Conservation (phyloP, 164 flowering plant genomes). For the Amborella trichopoda region DNA sequence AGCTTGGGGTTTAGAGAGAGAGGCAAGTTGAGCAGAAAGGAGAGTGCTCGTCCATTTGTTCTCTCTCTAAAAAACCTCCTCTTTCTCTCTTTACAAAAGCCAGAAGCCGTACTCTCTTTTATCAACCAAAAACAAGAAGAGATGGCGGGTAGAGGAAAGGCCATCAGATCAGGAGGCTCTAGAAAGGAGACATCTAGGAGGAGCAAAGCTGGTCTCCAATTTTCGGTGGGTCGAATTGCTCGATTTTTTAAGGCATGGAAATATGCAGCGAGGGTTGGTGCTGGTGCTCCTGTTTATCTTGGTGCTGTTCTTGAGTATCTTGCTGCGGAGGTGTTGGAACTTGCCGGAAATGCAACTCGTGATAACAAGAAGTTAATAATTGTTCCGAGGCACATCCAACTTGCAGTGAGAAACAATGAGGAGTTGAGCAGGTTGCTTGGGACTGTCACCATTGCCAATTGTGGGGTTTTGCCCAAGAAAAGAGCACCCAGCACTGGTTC, state of each 20-base stretch:
- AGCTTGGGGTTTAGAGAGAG: no score
- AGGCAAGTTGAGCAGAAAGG: no score
- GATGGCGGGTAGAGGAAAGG: slow-evolving; percentile 10
- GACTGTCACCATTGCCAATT: slow-evolving; percentile 7
- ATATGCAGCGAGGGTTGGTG: slow-evolving; percentile 4
- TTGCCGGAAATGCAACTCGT: slow-evolving; percentile 10
- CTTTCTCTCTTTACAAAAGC: no score
- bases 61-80: no score
- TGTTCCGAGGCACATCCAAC: slow-evolving; percentile 10
- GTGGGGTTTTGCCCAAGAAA: slow-evolving; percentile 13
- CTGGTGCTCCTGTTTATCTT: slow-evolving; percentile 2
- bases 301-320: neutral
- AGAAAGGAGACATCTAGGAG: slow-evolving; percentile 4
- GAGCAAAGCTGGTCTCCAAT: slow-evolving; percentile 3
- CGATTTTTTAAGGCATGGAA: slow-evolving; percentile 2
- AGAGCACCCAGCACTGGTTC: no score
- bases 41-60: no score
- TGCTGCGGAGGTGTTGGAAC: slow-evolving; percentile 7
- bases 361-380: slow-evolving; percentile 14
- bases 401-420: slow-evolving; percentile 11
- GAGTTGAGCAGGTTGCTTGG: slow-evolving; percentile 10
- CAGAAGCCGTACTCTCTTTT: no score
- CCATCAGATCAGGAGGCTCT: slow-evolving; percentile 6
- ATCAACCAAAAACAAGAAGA: no score
- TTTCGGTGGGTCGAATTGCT: slow-evolving; percentile 5